A percentile compares a stretch with the other conserved stretches of the same genome.
Evolutionary conservation across 768 basidiomycete genomes (phyloP).

Genomic region (Suillus tomentosus): DNA sequence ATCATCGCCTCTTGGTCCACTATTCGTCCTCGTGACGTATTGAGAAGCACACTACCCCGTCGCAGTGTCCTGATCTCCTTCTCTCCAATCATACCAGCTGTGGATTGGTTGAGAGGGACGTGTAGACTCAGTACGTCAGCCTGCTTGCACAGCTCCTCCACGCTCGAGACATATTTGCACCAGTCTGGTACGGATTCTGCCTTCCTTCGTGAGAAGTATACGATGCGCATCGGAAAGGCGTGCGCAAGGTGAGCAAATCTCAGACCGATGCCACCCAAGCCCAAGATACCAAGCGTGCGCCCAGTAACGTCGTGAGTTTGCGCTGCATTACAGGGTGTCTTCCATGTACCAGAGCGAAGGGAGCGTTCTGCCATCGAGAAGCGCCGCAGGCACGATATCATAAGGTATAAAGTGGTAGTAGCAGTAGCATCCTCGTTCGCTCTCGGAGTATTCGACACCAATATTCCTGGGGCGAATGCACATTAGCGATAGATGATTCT

Average conservation of each 20-base stretch:
- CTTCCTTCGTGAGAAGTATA: slow-evolving; percentile 58
- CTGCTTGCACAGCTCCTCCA: slow-evolving; percentile 52
- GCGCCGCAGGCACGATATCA: slow-evolving; percentile 71
- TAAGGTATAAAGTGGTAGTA: slow-evolving; percentile 75
- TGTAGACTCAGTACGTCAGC: slow-evolving; percentile 84
- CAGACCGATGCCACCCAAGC: slow-evolving; percentile 70
- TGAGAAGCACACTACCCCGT: slow-evolving; percentile 72
- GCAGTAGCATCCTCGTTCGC: slow-evolving; percentile 88
- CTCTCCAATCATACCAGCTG: slow-evolving; percentile 69
- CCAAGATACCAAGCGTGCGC: slow-evolving; percentile 66
- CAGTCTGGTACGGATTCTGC: background rate
- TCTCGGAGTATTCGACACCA: slow-evolving; percentile 80
- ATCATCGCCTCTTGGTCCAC: slow-evolving; percentile 88
- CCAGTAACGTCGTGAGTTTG: slow-evolving; percentile 61
- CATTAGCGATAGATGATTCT: slow-evolving; percentile 1
- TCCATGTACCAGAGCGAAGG: slow-evolving; percentile 57
- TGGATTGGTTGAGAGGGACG: slow-evolving; percentile 73
- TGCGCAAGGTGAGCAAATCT: slow-evolving; percentile 67
- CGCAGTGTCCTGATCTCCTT: slow-evolving; percentile 73
- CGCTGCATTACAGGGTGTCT: slow-evolving; percentile 46
- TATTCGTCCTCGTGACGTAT: slow-evolving; percentile 83
- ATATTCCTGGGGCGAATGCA: slow-evolving; percentile 50
- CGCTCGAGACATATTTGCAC: background rate
- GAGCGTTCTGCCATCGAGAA: slow-evolving; percentile 62
- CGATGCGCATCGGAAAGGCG: slow-evolving; percentile 82